These are phyloP conservation scores for Orbilia quercus DNA, from an alignment of 2,329 filamentous ascomycete genomes.

Conservation along the genomic window DNA sequence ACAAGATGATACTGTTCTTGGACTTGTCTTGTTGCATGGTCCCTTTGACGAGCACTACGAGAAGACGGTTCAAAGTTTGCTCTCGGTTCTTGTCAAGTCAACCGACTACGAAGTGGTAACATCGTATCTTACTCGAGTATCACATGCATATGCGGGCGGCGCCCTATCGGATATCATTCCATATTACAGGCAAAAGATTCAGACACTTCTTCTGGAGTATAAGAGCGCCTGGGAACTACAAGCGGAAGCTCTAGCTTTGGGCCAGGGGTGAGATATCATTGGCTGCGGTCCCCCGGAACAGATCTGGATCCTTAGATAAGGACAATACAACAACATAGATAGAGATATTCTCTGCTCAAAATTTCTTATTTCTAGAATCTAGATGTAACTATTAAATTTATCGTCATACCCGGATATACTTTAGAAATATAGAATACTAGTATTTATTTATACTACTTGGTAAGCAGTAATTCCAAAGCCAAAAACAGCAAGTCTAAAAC, in stretches of 20 bases:
- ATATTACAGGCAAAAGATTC: neutral
- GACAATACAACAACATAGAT: no score
- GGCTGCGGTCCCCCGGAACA: no score
- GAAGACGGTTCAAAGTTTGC: conserved; percentile 11
- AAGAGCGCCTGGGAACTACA: conserved; percentile 7
- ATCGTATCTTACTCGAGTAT: neutral
- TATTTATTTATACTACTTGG: conserved; percentile 7
- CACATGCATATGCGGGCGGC: neutral
- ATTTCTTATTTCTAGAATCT: no score
- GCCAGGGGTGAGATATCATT: no score
- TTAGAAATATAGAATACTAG: neutral
- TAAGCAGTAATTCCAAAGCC: no score
- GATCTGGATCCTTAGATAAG: no score
- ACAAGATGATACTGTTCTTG: neutral
- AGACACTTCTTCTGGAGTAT: conserved; percentile 5
- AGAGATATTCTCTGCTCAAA: no score
- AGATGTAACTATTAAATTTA: no score
- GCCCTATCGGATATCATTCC: neutral
- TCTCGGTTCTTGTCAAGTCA: neutral
- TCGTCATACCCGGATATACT: no score
- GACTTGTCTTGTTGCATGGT: conserved; percentile 1
- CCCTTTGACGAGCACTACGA: neutral
- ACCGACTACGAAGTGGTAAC: neutral
- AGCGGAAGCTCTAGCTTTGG: neutral
- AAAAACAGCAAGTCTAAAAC: conserved; percentile 9